Base-by-base conservation (phyloP, 2,329 filamentous ascomycete genomes). In the Shiraia sp. region DNA sequence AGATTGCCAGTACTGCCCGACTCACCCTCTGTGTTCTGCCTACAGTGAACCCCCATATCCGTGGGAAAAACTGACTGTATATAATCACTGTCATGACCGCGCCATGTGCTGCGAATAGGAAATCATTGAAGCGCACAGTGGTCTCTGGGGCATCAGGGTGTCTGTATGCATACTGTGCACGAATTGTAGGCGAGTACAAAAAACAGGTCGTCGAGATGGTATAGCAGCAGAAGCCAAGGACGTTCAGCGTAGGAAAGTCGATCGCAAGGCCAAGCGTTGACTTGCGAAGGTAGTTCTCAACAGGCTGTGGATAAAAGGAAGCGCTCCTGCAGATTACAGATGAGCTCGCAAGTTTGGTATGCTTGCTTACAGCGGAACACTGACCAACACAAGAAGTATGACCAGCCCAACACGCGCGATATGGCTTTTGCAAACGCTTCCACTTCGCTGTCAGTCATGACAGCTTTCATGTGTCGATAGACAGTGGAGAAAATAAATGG, bases 281-380 rank as follows among this genome's bases (percentile, higher is more conserved):
- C 42, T 82, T 81, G 39, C 90, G 85, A 22, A 76, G 76, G 67
- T 79, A 86, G 76, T 96, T 97, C 49, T 90, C 79, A 47, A 95
- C 72, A 6, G 87, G 83, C 66, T 97, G 93, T 1, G 92, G 91
- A 68, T 97, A 97, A 74, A 96, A 97, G 12, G 90, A 95, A 12
- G 85, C 73, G 10, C 88, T 92, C 92, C 92, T 66, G 42, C 8
- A 29, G 16, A 33, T 22, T 4, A 22, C 28, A 3, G 17, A 19
- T 48, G 23, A 45, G 42, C 13, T 27, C 35, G 16, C 8, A 23
- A 4, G 10, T 8, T 19, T 15, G 10, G 17, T 22, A 17, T 25
- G 25, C 12, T 15, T 15, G 10, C 9, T 16, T n/a, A 16, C 23
- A 17, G 19, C 6, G 10, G 30, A 42, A 22, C 17, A 34, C 44